Conservation (phyloP, 73 alveolate genomes). For the Uronychia binucleata region DNA sequence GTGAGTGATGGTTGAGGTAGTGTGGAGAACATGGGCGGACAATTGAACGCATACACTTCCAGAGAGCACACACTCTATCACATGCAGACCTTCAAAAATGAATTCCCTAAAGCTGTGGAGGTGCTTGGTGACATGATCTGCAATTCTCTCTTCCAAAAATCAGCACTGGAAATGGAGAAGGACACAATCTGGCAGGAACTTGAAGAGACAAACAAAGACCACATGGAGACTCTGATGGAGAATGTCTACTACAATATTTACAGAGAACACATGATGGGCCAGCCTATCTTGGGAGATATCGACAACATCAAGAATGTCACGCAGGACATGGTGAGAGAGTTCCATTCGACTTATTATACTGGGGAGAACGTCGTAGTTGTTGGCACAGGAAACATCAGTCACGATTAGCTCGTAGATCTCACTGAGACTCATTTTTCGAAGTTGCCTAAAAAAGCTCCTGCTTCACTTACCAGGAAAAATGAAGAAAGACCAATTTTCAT, state of each 20-base stretch:
- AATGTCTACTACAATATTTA: conserved; percentile 64
- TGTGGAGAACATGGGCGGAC: conserved; percentile 88
- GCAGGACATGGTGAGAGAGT: conserved; percentile 80
- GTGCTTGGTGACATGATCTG: conserved; percentile 84
- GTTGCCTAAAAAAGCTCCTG: conserved; percentile 51
- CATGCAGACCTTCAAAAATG: conserved; percentile 68
- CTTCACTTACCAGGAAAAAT: conserved; percentile 11
- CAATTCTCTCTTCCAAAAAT: conserved; percentile 71
- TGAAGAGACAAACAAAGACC: conserved; percentile 75
- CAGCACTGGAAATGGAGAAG: conserved; percentile 78
- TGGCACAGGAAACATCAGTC: conserved; percentile 88
- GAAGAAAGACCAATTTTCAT: conserved; percentile 58
- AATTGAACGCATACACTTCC: conserved; percentile 92
- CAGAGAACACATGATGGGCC: conserved; percentile 89
- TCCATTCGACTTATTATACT: conserved; percentile 68
- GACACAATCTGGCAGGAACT: conserved; percentile 86
- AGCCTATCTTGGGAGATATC: conserved; percentile 87
- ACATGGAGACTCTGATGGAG: conserved; percentile 77
- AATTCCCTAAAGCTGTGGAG: conserved; percentile 69
- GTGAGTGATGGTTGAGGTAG: too few species aligned
- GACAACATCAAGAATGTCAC: conserved; percentile 71
- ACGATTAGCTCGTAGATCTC: conserved; percentile 73
- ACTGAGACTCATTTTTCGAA: conserved; percentile 68
- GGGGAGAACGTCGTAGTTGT: conserved; percentile 87
- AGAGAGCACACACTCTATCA: conserved; percentile 92